phyloP scores from a whole-genome alignment of 306 rosid species.

The Malus sylvestris region DNA sequence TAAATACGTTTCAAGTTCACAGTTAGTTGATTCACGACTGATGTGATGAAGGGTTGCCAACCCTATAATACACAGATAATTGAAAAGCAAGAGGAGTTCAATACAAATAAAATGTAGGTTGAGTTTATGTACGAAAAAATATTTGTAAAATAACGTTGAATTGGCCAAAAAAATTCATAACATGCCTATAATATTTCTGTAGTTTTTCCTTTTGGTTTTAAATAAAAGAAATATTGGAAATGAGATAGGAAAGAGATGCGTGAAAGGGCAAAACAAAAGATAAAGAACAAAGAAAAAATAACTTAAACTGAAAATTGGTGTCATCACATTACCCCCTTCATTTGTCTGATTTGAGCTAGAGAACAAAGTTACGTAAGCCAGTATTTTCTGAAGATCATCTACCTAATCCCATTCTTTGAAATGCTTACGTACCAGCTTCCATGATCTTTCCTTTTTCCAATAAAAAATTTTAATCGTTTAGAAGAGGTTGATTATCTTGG shows the following conservation, averaged over 20 bases:
- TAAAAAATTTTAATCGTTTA: too few species aligned
- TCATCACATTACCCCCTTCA: neutral
- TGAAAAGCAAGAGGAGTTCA: neutral
- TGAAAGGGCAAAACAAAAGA: too few species aligned
- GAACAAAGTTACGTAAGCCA: neutral
- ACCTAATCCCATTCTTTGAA: neutral
- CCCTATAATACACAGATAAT: constrained; percentile 31
- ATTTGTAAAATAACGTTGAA: too few species aligned
- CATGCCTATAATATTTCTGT: too few species aligned
- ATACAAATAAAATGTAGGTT: neutral
- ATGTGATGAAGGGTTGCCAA: constrained; percentile 31
- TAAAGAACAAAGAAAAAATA: too few species aligned
- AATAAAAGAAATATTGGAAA: too few species aligned
- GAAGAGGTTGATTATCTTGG: too few species aligned
- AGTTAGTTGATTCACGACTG: constrained; percentile 51
- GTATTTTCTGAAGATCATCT: constrained; percentile 1
- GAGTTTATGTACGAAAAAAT: neutral
- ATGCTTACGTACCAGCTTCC: neutral
- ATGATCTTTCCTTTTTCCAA: neutral
- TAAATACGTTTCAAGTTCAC: constrained; percentile 43
- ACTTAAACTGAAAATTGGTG: too few species aligned
- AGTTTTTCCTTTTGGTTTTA: too few species aligned
- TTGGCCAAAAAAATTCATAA: too few species aligned
- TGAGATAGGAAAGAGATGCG: too few species aligned
- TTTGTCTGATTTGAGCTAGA: neutral